Evolutionary conservation across 2,329 filamentous ascomycete species (phyloP).

Genomic region (Talaromyces sp.): DNA sequence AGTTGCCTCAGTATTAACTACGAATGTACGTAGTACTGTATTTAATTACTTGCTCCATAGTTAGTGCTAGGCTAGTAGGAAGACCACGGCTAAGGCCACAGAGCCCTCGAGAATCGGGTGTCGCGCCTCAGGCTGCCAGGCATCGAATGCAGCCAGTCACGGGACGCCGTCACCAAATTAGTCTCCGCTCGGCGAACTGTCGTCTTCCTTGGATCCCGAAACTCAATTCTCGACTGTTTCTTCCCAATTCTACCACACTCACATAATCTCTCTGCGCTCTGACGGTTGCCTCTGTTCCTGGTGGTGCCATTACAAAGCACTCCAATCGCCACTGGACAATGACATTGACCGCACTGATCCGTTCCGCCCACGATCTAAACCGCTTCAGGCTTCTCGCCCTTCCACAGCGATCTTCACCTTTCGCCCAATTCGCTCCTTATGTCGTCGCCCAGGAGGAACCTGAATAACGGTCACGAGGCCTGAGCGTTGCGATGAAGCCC

Average conservation of each 20-base stretch:
- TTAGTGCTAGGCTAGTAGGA: too few relatives aligned
- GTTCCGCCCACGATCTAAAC: neutral
- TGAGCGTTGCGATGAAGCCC: neutral
- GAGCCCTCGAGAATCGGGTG: neutral
- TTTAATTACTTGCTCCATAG: too few relatives aligned
- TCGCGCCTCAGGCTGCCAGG: neutral
- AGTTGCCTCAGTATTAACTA: too few relatives aligned
- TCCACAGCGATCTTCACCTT: neutral
- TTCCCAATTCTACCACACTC: too few relatives aligned
- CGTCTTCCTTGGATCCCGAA: constrained; percentile 4
- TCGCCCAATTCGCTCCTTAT: neutral
- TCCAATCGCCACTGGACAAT: neutral
- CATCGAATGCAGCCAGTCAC: neutral
- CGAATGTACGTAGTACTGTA: too few relatives aligned
- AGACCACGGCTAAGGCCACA: too few relatives aligned
- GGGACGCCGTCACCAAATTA: neutral
- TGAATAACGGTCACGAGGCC: neutral
- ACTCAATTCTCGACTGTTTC: neutral
- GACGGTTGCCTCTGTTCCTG: neutral
- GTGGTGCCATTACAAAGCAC: neutral
- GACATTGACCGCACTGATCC: neutral
- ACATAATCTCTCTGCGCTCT: too few relatives aligned
- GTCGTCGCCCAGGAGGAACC: neutral
- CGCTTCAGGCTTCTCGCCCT: neutral
- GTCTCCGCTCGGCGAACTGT: constrained; percentile 2